Percentiles rank a stretch among this genome's conserved stretches.
Conservation (phyloP, 73 alveolate species). For the Tetrahymena malaccensis region DNA sequence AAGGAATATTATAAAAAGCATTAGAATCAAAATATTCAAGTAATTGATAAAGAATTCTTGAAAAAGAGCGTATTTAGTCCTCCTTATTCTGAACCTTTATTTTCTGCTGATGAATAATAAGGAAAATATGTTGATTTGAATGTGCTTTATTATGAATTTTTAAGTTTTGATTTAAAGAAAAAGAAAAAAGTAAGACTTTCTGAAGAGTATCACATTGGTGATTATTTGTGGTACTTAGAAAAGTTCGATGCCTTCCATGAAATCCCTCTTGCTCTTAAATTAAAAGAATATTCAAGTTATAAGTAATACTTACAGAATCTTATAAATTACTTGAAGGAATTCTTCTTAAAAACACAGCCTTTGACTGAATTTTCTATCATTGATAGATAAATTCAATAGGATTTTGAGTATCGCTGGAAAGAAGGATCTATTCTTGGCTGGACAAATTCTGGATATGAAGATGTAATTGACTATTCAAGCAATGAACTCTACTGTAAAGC, state of each 20-base stretch:
- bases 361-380: constrained; percentile 39
- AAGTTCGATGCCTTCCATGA: constrained; percentile 62
- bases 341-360: constrained; percentile 59
- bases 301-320: constrained; percentile 49
- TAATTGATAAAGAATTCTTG: constrained; percentile 50
- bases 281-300: constrained; percentile 15
- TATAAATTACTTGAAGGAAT: constrained; percentile 40
- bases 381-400: constrained; percentile 25
- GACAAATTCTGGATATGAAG: constrained; percentile 29
- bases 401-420: constrained; percentile 61
- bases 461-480: constrained; percentile 9
- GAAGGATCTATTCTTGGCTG: constrained; percentile 51
- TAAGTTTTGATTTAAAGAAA: constrained; percentile 39
- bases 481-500: constrained; percentile 52
- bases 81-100: constrained; percentile 33
- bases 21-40: constrained; percentile 34
- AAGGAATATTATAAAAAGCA: constrained; percentile 64
- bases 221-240: constrained; percentile 66
- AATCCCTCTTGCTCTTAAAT: constrained; percentile 61
- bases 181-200: constrained; percentile 45
- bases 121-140: constrained; percentile 71
- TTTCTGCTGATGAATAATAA: constrained; percentile 65
- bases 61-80: constrained; percentile 23
- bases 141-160: constrained; percentile 38
- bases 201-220: constrained; percentile 42